Base-by-base conservation (phyloP, 805 yeast genomes). In the Saccharomyces jurei region DNA sequence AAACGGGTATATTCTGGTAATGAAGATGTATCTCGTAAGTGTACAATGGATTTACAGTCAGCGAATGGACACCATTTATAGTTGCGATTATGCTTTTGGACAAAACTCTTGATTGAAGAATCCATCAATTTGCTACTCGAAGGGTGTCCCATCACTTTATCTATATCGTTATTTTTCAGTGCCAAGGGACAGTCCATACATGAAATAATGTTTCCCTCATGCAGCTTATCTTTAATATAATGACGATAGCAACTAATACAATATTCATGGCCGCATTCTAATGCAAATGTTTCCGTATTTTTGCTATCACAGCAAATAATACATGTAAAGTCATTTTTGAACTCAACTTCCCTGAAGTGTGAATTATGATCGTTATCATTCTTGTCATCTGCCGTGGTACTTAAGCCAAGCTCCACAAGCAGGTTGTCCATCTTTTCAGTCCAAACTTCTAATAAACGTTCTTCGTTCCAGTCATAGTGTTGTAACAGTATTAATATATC, bases 11-110 rank as follows among this genome's bases (percentile, higher is more conserved):
- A 66, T 51, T 68, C 71, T 17, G 59, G 52, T 27, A 63, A 58
- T 2, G 61, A 58, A 0, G 69, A 60, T 1, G 68, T 62, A 53
- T 69, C 71, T 13, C 61, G 58, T 41, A 77, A 64, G 56, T 77
- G 78, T 32, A 89, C 77, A 26, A 88, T 76, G 48, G 77, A 71
- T 47, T 77, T 74, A 67, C 97, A 87, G 64, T 87, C 96, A 0
- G 91, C 84, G 1, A 87, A 84, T 0, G 97, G 96, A 68, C 98
- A 91, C 86, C 89, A 84, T 59, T 79, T 80, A 61, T 77, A 82
- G 49, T 75, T 64, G 52, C 76, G 48, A 46, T 73, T 67, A 55
- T 79, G 77, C 49, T 78, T 74, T 14, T 78, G 78, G n/a, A 85
- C 78, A 62, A 77, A 84, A 28, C 74, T 67, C 54, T 74, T 79